These are phyloP conservation scores for Daldinia childiae DNA, from an alignment of 495 filamentous ascomycete genomes.

Conservation along the genomic window DNA sequence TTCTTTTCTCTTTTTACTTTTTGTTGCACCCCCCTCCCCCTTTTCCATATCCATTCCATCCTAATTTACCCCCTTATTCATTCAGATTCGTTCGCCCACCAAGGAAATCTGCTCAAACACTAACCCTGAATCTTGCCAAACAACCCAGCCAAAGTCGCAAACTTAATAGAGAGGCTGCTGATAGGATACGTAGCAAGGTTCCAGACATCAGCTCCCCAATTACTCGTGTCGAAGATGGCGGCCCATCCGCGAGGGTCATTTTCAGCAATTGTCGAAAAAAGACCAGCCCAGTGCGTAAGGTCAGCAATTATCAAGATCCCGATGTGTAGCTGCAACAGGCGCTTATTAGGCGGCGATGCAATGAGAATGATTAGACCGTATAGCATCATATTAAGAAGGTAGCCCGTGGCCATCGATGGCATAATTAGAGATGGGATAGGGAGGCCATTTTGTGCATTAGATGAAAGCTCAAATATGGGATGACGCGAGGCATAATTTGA, in stretches of 20 bases:
- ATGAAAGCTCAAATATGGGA: constrained; percentile 28
- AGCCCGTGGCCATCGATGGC: constrained; percentile 19
- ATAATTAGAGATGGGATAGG: constrained; percentile 20
- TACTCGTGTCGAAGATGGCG: constrained; percentile 25
- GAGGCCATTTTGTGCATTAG: constrained; percentile 10
- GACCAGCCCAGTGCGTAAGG: constrained; percentile 37
- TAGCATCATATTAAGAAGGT: constrained; percentile 47
- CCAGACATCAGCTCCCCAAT: constrained; percentile 26
- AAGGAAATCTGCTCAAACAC: background rate
- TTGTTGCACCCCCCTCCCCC: background rate
- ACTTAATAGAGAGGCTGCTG: constrained; percentile 24
- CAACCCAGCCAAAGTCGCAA: constrained; percentile 29
- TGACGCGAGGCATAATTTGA: constrained; percentile 21
- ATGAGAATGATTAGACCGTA: constrained; percentile 54
- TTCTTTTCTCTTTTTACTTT: background rate
- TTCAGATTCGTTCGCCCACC: background rate
- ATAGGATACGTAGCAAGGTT: constrained; percentile 31
- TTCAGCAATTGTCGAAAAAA: constrained; percentile 36
- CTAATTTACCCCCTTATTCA: background rate
- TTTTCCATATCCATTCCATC: background rate
- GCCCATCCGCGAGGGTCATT: constrained; percentile 36
- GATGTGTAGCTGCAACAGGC: constrained; percentile 33
- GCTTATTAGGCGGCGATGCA: constrained; percentile 33
- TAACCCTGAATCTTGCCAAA: constrained; percentile 36
- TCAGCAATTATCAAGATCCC: constrained; percentile 31